Evolutionary conservation across 164 flowering plant genomes (phyloP).

Genomic region (Litsea cubeba): DNA sequence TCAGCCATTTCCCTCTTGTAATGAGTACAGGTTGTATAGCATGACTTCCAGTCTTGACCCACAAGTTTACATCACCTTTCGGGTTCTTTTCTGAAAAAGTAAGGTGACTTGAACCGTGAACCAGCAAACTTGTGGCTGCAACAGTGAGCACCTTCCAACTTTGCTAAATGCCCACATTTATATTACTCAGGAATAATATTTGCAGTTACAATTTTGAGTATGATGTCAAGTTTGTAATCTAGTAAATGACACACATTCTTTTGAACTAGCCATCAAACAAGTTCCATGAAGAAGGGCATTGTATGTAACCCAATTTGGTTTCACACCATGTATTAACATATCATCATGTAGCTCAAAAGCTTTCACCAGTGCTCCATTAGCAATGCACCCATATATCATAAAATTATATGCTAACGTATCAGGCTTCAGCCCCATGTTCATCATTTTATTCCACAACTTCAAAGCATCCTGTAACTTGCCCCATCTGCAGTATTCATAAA

Average conservation of each 20-base stretch:
- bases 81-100: background rate
- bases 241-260: conserved; percentile 4
- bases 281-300: conserved; percentile 33
- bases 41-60: background rate
- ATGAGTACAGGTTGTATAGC: background rate
- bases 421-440: conserved; percentile 51
- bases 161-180: too few species aligned
- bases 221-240: background rate
- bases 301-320: conserved; percentile 35
- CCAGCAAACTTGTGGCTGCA: background rate
- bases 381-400: conserved; percentile 66
- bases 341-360: conserved; percentile 63
- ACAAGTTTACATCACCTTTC: background rate
- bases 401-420: conserved; percentile 70
- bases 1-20: background rate
- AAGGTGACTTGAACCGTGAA: background rate
- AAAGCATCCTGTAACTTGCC: conserved; percentile 54
- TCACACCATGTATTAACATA: conserved; percentile 54
- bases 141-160: too few species aligned
- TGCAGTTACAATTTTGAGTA: background rate
- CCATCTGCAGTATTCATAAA: conserved; percentile 53
- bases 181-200: background rate
- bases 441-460: conserved; percentile 67
- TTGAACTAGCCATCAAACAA: conserved; percentile 22
- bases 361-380: conserved; percentile 44